Evolutionary conservation across 495 filamentous ascomycete species (phyloP).

Genomic region (Daldinia concentrica): DNA sequence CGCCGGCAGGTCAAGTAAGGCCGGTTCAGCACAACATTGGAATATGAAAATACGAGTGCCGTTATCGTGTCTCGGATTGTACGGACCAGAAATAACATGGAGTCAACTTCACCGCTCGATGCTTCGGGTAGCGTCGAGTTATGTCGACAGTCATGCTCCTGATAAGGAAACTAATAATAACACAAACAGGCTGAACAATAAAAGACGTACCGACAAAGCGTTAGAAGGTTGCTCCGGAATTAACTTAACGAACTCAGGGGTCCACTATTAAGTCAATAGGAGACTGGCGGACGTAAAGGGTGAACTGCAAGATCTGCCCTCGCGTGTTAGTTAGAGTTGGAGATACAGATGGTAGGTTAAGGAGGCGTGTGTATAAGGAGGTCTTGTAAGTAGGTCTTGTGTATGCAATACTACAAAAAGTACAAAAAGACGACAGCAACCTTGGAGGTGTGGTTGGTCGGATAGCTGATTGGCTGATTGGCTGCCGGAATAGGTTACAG

Average conservation of each 20-base stretch:
- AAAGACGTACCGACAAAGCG: constrained; percentile 45
- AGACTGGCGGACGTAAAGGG: constrained; percentile 22
- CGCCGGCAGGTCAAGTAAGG: constrained; percentile 10
- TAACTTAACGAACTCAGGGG: constrained; percentile 26
- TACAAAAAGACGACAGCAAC: constrained; percentile 16
- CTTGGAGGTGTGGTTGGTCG: constrained; percentile 18
- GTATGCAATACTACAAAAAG: constrained; percentile 27
- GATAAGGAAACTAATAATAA: constrained; percentile 39
- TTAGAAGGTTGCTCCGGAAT: constrained; percentile 25
- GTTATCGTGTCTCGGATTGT: constrained; percentile 32
- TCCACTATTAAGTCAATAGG: constrained; percentile 33
- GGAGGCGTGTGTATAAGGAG: constrained; percentile 3
- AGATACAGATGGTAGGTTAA: constrained; percentile 11
- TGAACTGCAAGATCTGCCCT: constrained; percentile 36
- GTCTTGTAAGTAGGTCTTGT: background rate
- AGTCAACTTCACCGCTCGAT: constrained; percentile 37
- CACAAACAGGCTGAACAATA: constrained; percentile 44
- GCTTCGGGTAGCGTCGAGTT: constrained; percentile 28
- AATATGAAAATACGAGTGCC: constrained; percentile 34
- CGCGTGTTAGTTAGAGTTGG: constrained; percentile 24
- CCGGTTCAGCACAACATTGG: constrained; percentile 7
- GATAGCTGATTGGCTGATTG: constrained; percentile 14
- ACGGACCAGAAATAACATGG: constrained; percentile 25
- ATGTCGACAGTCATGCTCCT: constrained; percentile 15
- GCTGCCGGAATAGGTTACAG: constrained; percentile 24